Conservation (phyloP, 495 filamentous ascomycete genomes). For the Physcia stellaris region DNA sequence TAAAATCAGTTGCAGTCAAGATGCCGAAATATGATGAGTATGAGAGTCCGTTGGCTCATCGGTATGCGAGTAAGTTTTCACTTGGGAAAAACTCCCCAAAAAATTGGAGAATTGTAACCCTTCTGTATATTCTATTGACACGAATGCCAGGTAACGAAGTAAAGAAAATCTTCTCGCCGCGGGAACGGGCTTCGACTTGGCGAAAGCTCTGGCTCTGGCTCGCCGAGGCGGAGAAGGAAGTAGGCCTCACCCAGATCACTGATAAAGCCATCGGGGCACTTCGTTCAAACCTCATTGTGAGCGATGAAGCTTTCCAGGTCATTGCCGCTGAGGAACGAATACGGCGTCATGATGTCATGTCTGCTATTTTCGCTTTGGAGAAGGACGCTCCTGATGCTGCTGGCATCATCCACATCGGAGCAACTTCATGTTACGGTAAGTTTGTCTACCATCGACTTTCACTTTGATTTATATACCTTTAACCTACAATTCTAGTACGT, state of each 20-base stretch:
- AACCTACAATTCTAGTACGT: conserved; percentile 40
- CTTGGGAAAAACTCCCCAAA: too few relatives aligned
- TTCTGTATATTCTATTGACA: too few relatives aligned
- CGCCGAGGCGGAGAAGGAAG: conserved; percentile 66
- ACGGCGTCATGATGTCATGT: conserved; percentile 58
- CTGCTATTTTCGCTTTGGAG: conserved; percentile 63
- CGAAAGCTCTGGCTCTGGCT: conserved; percentile 71
- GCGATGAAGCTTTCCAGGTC: conserved; percentile 66
- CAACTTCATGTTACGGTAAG: conserved; percentile 31
- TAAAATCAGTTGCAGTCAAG: conserved; percentile 16
- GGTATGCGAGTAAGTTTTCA: conserved; percentile 49
- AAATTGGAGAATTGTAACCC: too few relatives aligned
- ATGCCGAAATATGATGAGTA: conserved; percentile 59
- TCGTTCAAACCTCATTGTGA: conserved; percentile 53
- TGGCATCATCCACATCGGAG: conserved; percentile 77
- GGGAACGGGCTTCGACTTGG: conserved; percentile 62
- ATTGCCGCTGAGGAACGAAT: conserved; percentile 70
- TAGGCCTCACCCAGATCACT: conserved; percentile 47
- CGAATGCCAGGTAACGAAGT: too few relatives aligned
- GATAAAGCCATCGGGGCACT: conserved; percentile 64
- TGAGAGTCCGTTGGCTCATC: conserved; percentile 58
- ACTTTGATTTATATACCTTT: neutral
- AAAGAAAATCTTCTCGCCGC: conserved; percentile 45
- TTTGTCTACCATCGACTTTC: conserved; percentile 19
- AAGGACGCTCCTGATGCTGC: conserved; percentile 66